Percentiles rank a stretch among this genome's conserved stretches.
Evolutionary conservation across 2,329 filamentous ascomycete genomes (phyloP).

Genomic region (Nemania sp.): DNA sequence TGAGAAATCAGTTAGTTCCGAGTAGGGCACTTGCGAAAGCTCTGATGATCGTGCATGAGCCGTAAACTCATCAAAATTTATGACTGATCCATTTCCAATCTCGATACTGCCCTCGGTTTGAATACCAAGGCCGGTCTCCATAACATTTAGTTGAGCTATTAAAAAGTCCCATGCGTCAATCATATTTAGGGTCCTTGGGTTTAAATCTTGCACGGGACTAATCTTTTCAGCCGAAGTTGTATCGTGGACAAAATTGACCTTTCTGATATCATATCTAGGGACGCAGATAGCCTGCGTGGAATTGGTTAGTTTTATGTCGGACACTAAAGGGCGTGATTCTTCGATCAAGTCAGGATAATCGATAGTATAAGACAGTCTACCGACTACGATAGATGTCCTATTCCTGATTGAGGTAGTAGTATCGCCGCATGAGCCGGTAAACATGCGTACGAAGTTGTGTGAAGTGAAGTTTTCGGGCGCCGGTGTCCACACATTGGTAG

Average conservation of each 20-base stretch:
- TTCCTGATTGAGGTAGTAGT: not conserved
- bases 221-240: not conserved
- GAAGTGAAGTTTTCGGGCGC: not conserved
- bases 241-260: not conserved
- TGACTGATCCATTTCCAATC: not conserved
- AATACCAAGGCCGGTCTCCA: no score
- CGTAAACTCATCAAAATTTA: not conserved
- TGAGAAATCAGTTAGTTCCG: not conserved
- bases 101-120: not conserved
- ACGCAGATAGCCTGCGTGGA: not conserved
- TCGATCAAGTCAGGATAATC: not conserved
- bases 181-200: not conserved
- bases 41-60: not conserved
- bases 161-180: not conserved
- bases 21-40: not conserved
- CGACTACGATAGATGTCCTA: not conserved
- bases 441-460: not conserved
- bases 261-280: not conserved
- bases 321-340: no score
- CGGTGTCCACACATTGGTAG: not conserved
- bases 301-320: not conserved
- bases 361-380: not conserved
- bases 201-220: not conserved
- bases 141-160: not conserved
- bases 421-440: not conserved